Base-by-base conservation (phyloP, 2,329 filamentous ascomycete species). In the Claviceps lovelessii region DNA sequence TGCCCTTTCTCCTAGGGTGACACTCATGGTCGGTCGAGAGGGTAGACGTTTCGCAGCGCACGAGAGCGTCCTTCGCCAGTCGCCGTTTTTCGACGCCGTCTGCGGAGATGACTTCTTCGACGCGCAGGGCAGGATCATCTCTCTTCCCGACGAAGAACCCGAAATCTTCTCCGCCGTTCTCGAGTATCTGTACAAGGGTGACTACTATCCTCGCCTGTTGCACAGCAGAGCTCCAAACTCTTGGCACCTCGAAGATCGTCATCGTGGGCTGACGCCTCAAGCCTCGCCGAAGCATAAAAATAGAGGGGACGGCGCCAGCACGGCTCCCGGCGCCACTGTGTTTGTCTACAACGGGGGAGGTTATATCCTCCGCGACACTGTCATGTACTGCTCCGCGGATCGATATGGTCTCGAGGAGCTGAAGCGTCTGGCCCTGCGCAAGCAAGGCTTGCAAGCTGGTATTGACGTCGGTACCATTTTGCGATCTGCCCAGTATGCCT, bases 141-240 rank as follows among this genome's bases (percentile, higher is more conserved):
- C 76, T 76, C 86, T 80, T 65, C 76, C 76, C 60, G 76, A 81
- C 65, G 85, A 87, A 78, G 88, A 95, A 76, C 89, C 90, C 62
- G 90, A 95, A 76, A 81, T 94, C 70, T 88, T 96, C 72, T 94
- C 89, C 69, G 90, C 86, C 66, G 78, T 96, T 65, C 88, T 96
- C 74, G 90, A 96, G 76, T 96, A 90, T 71, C 83, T 96, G 62
- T 96, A 96, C 84, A 95, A 94, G 77, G 89, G 88, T 62, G 90
- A 95, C 78, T 95, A 95, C 75, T 93, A 87, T 71, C 90, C 90
- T 55, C 87, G 89, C 70, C 78, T 96, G 74, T 68, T 95, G 63
- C 88, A 89, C 71, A 87, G 88, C 80, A 89, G 87, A 78, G 84
- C 84, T 70, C 85, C 83, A 68, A 85, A 88, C 76, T 86, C 85